Base-by-base conservation (phyloP, 2,329 filamentous ascomycete genomes). In the Monilinia vaccinii-corymbosi region DNA sequence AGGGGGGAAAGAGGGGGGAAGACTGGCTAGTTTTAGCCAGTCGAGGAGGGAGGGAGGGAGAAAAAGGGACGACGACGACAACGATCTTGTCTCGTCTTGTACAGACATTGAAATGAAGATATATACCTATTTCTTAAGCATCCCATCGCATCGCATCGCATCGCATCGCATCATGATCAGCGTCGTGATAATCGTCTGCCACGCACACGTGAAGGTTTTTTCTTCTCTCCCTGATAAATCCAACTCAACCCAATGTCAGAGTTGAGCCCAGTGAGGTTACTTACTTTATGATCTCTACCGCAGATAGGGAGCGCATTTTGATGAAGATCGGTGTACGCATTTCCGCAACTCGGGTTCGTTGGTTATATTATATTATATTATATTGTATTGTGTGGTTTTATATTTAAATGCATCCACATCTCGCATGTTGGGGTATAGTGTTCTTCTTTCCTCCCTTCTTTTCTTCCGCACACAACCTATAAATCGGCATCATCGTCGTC, bases 101-200 rank as follows among this genome's bases (percentile, higher is more conserved):
- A 49, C 32, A 49, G 49, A 57, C 23, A 57, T 5, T 42, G 38
- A 38, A 31, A 57, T 57, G 32, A 38, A 48, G 55, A 49, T 57
- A 49, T 32, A 32, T 38, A 57, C 44, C 44, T 38, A 23, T 40
- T 49, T 57, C n/a, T 57, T 36, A 25, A 55, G 42, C 8, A 52
- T n/a, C n/a, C n/a, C n/a, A n/a, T n/a, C n/a, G n/a, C n/a, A n/a
- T n/a, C n/a, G n/a, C n/a, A n/a, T n/a, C n/a, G n/a, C n/a, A n/a
- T n/a, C n/a, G n/a, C n/a, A 28, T 52, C 11, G 25, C 5, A 28
- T n/a, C 4, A 31, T 40, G 7, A 4, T 21, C 10, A 36, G 14
- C 11, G 25, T 18, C n/a, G n/a, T n/a, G n/a, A n/a, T n/a, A n/a
- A n/a, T 5, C 21, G n/a, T 23, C 2, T 11, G 31, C 13, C 13